These are phyloP conservation scores for Ophiocordyceps camponoti-floridani DNA, from an alignment of 2,329 filamentous ascomycete genomes.

Conservation along the genomic window DNA sequence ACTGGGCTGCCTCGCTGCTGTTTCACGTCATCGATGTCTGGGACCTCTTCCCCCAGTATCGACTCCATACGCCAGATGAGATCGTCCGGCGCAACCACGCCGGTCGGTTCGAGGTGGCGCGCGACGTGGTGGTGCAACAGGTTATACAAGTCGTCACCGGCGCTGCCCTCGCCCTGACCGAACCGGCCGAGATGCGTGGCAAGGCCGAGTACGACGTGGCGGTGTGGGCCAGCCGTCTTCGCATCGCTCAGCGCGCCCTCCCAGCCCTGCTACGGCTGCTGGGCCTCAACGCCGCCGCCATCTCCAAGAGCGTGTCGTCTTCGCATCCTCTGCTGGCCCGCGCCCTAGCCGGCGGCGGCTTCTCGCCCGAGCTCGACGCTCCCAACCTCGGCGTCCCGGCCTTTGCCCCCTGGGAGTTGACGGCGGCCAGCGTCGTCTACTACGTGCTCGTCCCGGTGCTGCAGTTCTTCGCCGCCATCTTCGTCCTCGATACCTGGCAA, in stretches of 20 bases:
- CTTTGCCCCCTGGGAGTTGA: conserved; percentile 72
- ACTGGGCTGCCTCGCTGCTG: conserved; percentile 72
- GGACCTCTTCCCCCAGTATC: conserved; percentile 78
- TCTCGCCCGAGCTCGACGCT: conserved; percentile 44
- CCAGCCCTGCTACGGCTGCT: conserved; percentile 52
- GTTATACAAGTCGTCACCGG: conserved; percentile 67
- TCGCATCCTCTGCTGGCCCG: conserved; percentile 60
- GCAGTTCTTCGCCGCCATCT: conserved; percentile 59
- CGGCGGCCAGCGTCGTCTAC: conserved; percentile 61
- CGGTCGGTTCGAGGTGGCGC: conserved; percentile 65
- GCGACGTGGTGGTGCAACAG: conserved; percentile 86
- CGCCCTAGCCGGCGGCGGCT: conserved; percentile 68
- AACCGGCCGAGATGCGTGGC: conserved; percentile 56
- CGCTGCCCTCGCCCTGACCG: conserved; percentile 48
- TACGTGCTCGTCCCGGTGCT: conserved; percentile 56
- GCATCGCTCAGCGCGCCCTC: conserved; percentile 61
- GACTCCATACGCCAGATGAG: conserved; percentile 87
- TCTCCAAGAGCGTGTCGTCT: conserved; percentile 58
- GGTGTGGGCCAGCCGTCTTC: conserved; percentile 72
- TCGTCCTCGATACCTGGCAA: conserved; percentile 88
- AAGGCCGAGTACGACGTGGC: conserved; percentile 74
- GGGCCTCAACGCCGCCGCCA: conserved; percentile 56
- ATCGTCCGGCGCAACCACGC: conserved; percentile 77
- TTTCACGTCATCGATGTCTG: conserved; percentile 79
- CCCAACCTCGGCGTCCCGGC: conserved; percentile 45